Percentiles rank a stretch among this genome's conserved stretches.
These are phyloP conservation scores for Hevea brasiliensis DNA, from an alignment of 345 rosid genomes.

Conservation along the genomic window DNA sequence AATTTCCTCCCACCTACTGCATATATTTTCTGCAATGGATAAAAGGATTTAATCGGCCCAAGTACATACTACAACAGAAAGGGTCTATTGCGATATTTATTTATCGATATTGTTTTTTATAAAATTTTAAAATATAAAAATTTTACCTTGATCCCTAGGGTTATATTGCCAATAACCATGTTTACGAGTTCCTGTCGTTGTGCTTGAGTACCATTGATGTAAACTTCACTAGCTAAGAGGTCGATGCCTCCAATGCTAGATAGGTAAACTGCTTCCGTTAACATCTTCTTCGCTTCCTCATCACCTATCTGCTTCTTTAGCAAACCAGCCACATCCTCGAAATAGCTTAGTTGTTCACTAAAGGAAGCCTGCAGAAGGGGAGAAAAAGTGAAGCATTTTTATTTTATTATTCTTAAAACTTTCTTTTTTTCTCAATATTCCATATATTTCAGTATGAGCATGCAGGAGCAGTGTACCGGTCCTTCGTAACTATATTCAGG, in stretches of 20 bases:
- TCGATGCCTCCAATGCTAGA: slow-evolving; percentile 32
- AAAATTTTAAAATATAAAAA: too few species aligned
- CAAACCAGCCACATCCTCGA: slow-evolving; percentile 22
- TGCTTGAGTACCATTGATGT: background rate
- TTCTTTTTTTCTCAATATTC: too few species aligned
- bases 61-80: too few species aligned
- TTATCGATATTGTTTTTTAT: too few species aligned
- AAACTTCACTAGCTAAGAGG: slow-evolving; percentile 4
- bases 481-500: background rate
- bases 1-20: slow-evolving; percentile 18
- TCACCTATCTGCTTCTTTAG: slow-evolving; percentile 15
- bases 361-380: background rate
- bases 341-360: slow-evolving; percentile 18
- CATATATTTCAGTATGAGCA: too few species aligned
- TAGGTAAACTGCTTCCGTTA: slow-evolving; percentile 19
- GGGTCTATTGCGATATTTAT: too few species aligned
- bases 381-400: too few species aligned
- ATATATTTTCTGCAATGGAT: slow-evolving; percentile 19
- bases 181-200: background rate
- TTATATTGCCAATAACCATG: background rate
- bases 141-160: background rate
- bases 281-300: background rate
- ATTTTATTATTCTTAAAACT: too few species aligned
- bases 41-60: too few species aligned
- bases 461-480: background rate